Evolutionary conservation across 495 filamentous ascomycete genomes (phyloP).

Genomic region (Podospora didyma): DNA sequence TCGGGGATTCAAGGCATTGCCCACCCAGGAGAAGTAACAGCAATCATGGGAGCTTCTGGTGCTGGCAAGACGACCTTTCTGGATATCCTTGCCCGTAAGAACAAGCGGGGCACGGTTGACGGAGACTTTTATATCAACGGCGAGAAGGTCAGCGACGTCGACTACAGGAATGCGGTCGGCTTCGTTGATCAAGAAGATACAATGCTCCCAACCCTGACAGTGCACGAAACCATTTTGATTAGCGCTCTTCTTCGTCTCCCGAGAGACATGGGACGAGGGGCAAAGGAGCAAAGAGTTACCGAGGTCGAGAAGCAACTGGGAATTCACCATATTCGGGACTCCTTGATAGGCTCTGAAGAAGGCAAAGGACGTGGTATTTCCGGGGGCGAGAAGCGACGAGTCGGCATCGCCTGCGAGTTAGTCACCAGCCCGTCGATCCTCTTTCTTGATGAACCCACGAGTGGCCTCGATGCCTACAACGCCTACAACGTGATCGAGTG

Average conservation of each 20-base stretch:
- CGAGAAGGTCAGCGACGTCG: slow-evolving; percentile 77
- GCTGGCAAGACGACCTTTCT: slow-evolving; percentile 97
- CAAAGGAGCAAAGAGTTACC: slow-evolving; percentile 83
- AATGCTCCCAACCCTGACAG: slow-evolving; percentile 93
- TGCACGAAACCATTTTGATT: slow-evolving; percentile 95
- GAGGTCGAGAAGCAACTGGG: slow-evolving; percentile 96
- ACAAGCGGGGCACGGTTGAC: slow-evolving; percentile 76
- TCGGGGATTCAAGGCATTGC: slow-evolving; percentile 76
- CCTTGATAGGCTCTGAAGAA: slow-evolving; percentile 96
- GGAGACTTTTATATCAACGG: slow-evolving; percentile 94
- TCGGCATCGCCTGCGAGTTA: slow-evolving; percentile 95
- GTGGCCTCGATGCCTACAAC: slow-evolving; percentile 91
- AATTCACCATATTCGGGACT: slow-evolving; percentile 87
- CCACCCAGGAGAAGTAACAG: slow-evolving; percentile 84
- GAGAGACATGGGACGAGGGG: slow-evolving; percentile 76
- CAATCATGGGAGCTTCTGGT: slow-evolving; percentile 97
- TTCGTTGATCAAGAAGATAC: slow-evolving; percentile 99
- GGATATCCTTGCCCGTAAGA: slow-evolving; percentile 95
- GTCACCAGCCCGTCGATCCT: slow-evolving; percentile 97
- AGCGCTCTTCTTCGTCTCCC: slow-evolving; percentile 88
- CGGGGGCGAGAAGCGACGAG: slow-evolving; percentile 91
- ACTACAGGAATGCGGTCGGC: slow-evolving; percentile 87
- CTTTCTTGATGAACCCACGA: slow-evolving; percentile 95
- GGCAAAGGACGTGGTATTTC: slow-evolving; percentile 92
- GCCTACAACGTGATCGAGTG: slow-evolving; percentile 97